Percentiles rank a stretch among this genome's conserved stretches.
Conservation (phyloP, 345 rosid species). For the Gossypium herbaceum region DNA sequence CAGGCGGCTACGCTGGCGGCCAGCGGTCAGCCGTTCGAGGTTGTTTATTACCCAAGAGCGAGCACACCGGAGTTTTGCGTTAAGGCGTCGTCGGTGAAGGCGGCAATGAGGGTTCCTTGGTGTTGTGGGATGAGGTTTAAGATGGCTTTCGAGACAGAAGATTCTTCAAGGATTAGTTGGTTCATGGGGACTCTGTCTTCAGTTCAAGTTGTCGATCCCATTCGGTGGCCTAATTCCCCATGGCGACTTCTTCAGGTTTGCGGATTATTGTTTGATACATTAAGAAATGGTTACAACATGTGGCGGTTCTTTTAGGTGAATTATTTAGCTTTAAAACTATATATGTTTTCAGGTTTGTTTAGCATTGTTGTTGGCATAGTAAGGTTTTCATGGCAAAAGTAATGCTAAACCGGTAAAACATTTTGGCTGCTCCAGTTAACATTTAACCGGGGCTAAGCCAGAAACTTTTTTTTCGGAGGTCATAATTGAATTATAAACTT, state of each 20-base stretch:
- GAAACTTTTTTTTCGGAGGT: too few species aligned
- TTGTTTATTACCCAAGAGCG: conserved; percentile 72
- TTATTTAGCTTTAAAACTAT: not conserved
- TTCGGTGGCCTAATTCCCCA: conserved; percentile 83
- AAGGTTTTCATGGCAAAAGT: not conserved
- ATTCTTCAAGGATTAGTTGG: conserved; percentile 92
- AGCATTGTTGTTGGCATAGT: too few species aligned
- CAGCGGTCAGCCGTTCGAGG: conserved; percentile 68
- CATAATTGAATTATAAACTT: too few species aligned
- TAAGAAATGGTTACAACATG: too few species aligned
- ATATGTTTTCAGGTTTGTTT: not conserved
- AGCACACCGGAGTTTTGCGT: conserved; percentile 86
- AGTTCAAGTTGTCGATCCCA: conserved; percentile 80
- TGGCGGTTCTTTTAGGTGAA: not conserved
- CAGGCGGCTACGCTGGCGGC: conserved; percentile 71
- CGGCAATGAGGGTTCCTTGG: conserved; percentile 81
- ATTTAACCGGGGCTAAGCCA: too few species aligned
- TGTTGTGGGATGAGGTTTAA: conserved; percentile 90
- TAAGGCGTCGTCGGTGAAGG: conserved; percentile 49
- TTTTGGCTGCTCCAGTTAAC: too few species aligned
- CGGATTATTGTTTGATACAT: too few species aligned
- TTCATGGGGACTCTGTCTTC: conserved; percentile 90
- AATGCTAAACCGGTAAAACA: not conserved
- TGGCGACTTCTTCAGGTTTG: conserved; percentile 97
- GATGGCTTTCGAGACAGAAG: conserved; percentile 96